Conservation (phyloP, 1,284 basidiomycete genomes). For the Kalmanozyma brasiliensis region DNA sequence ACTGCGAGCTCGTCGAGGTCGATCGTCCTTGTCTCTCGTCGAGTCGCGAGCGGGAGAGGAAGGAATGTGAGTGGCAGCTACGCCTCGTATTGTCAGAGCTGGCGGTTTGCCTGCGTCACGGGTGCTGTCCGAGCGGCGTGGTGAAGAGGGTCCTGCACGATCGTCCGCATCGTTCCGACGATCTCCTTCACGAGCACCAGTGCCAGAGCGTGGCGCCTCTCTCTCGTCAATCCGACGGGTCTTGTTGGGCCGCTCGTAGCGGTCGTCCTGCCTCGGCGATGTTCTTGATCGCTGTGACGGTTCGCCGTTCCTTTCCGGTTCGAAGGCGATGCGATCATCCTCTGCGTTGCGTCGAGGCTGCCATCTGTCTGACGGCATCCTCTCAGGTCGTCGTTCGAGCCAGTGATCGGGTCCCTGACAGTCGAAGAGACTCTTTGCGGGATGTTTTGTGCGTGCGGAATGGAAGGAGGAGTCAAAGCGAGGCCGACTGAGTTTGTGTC, state of each 20-base stretch:
- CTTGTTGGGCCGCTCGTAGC: slow-evolving; percentile 29
- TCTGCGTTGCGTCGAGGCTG: slow-evolving; percentile 28
- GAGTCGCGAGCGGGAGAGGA: slow-evolving; percentile 8
- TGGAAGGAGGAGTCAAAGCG: no score
- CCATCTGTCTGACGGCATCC: slow-evolving; percentile 37
- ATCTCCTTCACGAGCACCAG: slow-evolving; percentile 1
- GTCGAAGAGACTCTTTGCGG: slow-evolving; percentile 7
- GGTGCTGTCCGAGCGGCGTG: slow-evolving; percentile 11
- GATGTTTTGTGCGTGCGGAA: no score
- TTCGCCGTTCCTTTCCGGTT: slow-evolving; percentile 6
- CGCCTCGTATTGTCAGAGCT: slow-evolving; percentile 32
- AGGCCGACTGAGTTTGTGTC: no score
- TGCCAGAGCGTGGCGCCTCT: slow-evolving; percentile 2
- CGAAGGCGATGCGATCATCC: slow-evolving; percentile 5
- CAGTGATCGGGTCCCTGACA: background rate
- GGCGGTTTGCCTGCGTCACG: slow-evolving; percentile 13
- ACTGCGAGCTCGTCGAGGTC: slow-evolving; percentile 16
- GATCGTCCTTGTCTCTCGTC: slow-evolving; percentile 5
- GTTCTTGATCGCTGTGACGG: slow-evolving; percentile 16
- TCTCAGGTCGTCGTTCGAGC: background rate
- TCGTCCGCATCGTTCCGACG: slow-evolving; percentile 4
- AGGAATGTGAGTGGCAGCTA: slow-evolving; percentile 20
- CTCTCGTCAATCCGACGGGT: slow-evolving; percentile 24
- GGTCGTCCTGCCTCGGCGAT: slow-evolving; percentile 10
- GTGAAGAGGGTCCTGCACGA: slow-evolving; percentile 11